phyloP scores from a whole-genome alignment of 2,329 filamentous ascomycete genomes.

The Pyrenophora tritici-repentis region DNA sequence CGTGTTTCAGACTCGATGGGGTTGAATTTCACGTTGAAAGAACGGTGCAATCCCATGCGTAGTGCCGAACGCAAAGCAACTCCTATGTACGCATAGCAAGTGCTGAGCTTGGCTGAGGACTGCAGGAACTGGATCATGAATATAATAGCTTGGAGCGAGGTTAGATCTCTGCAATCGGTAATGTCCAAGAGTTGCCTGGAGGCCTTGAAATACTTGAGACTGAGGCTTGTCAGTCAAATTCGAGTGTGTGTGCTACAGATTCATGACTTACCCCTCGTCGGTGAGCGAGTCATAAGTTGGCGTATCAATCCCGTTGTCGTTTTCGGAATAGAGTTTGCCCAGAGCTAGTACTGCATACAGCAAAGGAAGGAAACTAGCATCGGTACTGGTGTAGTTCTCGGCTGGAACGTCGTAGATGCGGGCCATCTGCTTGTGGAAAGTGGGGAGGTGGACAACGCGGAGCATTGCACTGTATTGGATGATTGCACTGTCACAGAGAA shows the following conservation, averaged over 20 bases:
- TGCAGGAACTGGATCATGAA: slow-evolving; percentile 61
- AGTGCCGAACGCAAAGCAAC: slow-evolving; percentile 57
- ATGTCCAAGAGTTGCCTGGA: slow-evolving; percentile 57
- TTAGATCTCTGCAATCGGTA: slow-evolving; percentile 57
- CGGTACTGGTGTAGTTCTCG: slow-evolving; percentile 52
- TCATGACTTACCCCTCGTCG: slow-evolving; percentile 50
- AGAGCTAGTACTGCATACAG: slow-evolving; percentile 56
- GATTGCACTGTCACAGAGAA: slow-evolving; percentile 64
- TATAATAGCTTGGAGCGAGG: slow-evolving; percentile 56
- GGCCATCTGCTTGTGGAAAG: slow-evolving; percentile 78
- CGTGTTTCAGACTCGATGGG: slow-evolving; percentile 56
- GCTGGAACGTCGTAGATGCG: slow-evolving; percentile 72
- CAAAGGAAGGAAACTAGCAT: slow-evolving; percentile 55
- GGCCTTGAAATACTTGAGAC: slow-evolving; percentile 56
- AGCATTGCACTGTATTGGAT: slow-evolving; percentile 67
- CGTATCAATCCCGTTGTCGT: slow-evolving; percentile 43
- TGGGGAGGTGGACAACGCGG: slow-evolving; percentile 79
- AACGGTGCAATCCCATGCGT: slow-evolving; percentile 58
- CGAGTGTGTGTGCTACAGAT: too few species aligned
- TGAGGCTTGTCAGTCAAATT: slow-evolving; percentile 27
- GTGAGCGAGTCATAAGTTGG: slow-evolving; percentile 53
- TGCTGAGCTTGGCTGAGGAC: slow-evolving; percentile 57
- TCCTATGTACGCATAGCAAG: slow-evolving; percentile 59
- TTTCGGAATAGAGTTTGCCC: slow-evolving; percentile 54
- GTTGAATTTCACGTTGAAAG: slow-evolving; percentile 53